Evolutionary conservation across 164 flowering plant species (phyloP).

Genomic region (Magnolia changhungtana): DNA sequence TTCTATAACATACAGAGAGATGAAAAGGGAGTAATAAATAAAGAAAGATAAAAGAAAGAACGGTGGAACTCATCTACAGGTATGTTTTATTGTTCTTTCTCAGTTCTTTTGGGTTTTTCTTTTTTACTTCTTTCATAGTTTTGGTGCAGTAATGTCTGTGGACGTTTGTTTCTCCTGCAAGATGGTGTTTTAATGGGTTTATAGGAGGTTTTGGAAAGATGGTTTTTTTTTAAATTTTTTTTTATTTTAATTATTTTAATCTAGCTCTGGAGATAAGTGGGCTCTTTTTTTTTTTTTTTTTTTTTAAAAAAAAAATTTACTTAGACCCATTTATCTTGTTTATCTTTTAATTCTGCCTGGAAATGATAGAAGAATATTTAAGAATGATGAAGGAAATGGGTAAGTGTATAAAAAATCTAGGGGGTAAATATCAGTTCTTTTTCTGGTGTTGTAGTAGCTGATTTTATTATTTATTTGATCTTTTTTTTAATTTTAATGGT

Average conservation of each 20-base stretch:
- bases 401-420: neutral
- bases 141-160: neutral
- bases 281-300: neutral
- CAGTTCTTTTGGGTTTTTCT: neutral
- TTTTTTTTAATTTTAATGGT: neutral
- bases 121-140: neutral
- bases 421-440: too few species aligned
- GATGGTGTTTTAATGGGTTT: neutral
- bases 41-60: neutral
- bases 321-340: too few species aligned
- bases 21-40: neutral
- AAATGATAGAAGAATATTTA: too few species aligned
- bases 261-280: neutral
- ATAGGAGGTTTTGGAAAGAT: neutral
- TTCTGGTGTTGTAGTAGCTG: too few species aligned
- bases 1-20: neutral
- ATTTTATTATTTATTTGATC: too few species aligned
- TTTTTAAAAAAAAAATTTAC: too few species aligned
- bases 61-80: neutral
- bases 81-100: neutral
- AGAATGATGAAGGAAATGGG: neutral
- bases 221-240: too few species aligned
- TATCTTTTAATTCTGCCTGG: too few species aligned
- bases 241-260: neutral
- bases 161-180: neutral